Percentiles rank a stretch among this genome's conserved stretches.
These are phyloP conservation scores for Amanita muscaria DNA, from an alignment of 768 basidiomycete genomes.

Conservation along the genomic window DNA sequence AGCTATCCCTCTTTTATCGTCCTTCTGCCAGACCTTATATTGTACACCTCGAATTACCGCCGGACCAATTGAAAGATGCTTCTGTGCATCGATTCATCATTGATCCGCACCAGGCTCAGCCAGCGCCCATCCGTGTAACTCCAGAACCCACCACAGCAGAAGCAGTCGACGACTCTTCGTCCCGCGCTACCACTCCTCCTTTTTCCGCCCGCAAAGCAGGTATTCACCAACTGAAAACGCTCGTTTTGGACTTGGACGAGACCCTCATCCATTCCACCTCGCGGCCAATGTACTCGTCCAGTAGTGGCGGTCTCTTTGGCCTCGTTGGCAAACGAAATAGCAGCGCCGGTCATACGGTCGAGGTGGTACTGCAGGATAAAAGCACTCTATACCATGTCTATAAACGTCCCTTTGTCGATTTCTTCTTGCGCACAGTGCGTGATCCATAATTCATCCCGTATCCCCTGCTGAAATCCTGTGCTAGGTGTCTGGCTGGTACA, in stretches of 20 bases:
- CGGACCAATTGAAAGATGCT: slow-evolving; percentile 8
- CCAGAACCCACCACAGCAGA: background rate
- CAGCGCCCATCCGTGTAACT: background rate
- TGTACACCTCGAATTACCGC: background rate
- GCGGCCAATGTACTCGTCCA: slow-evolving; percentile 46
- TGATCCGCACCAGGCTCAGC: background rate
- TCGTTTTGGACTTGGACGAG: slow-evolving; percentile 96
- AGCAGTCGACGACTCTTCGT: slow-evolving; percentile 4
- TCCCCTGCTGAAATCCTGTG: slow-evolving; percentile 7
- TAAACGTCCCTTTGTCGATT: slow-evolving; percentile 96
- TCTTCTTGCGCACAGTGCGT: slow-evolving; percentile 78
- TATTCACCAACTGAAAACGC: slow-evolving; percentile 83
- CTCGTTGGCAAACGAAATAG: slow-evolving; percentile 50
- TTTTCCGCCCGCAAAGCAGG: slow-evolving; percentile 48
- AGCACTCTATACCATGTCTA: slow-evolving; percentile 96
- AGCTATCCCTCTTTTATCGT: background rate
- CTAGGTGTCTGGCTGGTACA: slow-evolving; percentile 97
- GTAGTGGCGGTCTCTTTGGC: slow-evolving; percentile 54
- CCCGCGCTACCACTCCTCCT: slow-evolving; percentile 44
- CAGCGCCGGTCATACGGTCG: slow-evolving; percentile 78
- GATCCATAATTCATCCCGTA: background rate
- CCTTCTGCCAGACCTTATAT: background rate
- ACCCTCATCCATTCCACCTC: slow-evolving; percentile 98
- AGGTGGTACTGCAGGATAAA: slow-evolving; percentile 82
- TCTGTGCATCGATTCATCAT: slow-evolving; percentile 2